Percentiles rank a stretch among this genome's conserved stretches.
Evolutionary conservation across 768 basidiomycete genomes (phyloP).

Genomic region (Phlegmacium glaucopus): DNA sequence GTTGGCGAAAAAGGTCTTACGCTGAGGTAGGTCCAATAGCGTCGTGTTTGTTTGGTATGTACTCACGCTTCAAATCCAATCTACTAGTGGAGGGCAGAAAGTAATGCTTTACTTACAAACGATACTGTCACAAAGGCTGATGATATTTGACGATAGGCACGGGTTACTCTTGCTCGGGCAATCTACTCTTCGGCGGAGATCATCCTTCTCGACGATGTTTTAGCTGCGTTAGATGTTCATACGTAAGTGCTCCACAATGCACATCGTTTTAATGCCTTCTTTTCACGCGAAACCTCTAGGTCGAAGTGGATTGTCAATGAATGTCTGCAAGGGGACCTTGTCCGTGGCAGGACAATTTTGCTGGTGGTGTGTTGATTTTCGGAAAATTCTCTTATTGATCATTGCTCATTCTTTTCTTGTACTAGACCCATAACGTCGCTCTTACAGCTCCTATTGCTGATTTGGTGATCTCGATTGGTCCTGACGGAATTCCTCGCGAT

Average conservation of each 20-base stretch:
- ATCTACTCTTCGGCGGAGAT: conserved; percentile 52
- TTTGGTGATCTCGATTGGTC: conserved; percentile 52
- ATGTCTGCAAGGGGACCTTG: conserved; percentile 76
- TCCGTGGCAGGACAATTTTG: conserved; percentile 77
- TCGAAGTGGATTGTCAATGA: conserved; percentile 78
- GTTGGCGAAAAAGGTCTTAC: conserved; percentile 71
- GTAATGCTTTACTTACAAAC: conserved; percentile 5
- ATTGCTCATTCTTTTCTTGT: neutral
- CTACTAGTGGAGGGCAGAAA: conserved; percentile 45
- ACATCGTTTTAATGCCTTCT: neutral
- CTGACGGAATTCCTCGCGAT: conserved; percentile 46
- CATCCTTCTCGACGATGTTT: conserved; percentile 70
- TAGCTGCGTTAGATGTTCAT: conserved; percentile 54
- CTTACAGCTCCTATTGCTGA: conserved; percentile 51
- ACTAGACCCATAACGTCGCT: conserved; percentile 48
- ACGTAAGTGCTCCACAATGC: conserved; percentile 20
- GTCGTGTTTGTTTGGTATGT: neutral
- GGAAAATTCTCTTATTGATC: neutral
- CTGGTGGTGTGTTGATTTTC: conserved; percentile 54
- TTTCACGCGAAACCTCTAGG: conserved; percentile 44
- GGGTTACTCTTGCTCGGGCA: conserved; percentile 44
- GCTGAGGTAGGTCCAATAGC: conserved; percentile 25
- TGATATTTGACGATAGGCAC: conserved; percentile 28
- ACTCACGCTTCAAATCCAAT: neutral
- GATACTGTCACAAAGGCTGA: neutral